phyloP scores from a whole-genome alignment of 2,329 filamentous ascomycete genomes.

The Rutstroemia sp. region DNA sequence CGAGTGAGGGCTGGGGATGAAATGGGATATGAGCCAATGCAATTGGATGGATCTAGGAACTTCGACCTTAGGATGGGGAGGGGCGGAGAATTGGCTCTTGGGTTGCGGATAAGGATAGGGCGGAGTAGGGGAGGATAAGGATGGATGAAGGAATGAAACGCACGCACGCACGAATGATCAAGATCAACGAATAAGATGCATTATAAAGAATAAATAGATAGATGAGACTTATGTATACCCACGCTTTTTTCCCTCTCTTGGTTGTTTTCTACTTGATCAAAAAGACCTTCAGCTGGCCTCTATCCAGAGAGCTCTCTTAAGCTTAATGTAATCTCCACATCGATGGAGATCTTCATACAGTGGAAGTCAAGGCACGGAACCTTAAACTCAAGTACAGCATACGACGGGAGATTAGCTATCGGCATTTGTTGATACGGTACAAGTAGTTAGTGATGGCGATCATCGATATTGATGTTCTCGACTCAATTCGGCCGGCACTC shows the following conservation, averaged over 20 bases:
- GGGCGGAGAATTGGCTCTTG: not conserved
- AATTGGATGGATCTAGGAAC: constrained; percentile 5
- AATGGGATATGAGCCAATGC: not conserved
- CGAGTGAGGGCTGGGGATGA: not conserved
- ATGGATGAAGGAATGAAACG: constrained; percentile 4
- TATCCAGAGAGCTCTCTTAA: too few species aligned
- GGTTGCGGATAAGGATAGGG: not conserved
- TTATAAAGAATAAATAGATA: constrained; percentile 4
- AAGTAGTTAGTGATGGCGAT: too few species aligned
- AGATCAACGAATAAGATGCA: not conserved
- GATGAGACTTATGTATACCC: constrained; percentile 10
- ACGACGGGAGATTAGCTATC: too few species aligned
- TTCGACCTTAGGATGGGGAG: not conserved
- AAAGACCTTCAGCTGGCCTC: too few species aligned
- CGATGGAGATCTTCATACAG: too few species aligned
- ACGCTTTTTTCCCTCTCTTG: not conserved
- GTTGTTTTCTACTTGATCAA: too few species aligned
- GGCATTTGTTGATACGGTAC: too few species aligned
- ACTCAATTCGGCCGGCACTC: too few species aligned
- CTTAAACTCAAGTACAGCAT: too few species aligned
- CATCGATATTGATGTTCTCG: too few species aligned
- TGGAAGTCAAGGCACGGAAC: too few species aligned
- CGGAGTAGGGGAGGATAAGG: not conserved
- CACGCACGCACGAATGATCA: not conserved
- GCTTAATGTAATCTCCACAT: too few species aligned